Conservation (phyloP, 1,284 basidiomycete genomes). For the Cystobasidiaceae sp. region DNA sequence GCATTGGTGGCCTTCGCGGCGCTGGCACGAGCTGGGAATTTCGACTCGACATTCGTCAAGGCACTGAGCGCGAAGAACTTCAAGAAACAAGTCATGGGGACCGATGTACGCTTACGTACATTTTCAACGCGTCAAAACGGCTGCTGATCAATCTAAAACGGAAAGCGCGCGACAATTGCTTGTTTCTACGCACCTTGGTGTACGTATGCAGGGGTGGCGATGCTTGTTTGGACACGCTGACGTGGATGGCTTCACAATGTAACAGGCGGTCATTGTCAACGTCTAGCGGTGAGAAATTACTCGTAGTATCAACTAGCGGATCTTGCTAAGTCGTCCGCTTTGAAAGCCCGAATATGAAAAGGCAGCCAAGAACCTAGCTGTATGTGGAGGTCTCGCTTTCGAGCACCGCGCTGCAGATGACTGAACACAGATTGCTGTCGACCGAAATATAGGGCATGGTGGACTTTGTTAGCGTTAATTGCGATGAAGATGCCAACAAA, state of each 20-base stretch:
- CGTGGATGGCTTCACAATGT: not conserved
- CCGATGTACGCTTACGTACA: conserved; percentile 22
- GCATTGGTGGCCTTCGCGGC: conserved; percentile 1
- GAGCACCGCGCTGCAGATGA: not conserved
- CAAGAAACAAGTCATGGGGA: conserved; percentile 26
- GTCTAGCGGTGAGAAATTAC: not conserved
- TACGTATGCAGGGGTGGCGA: conserved; percentile 5
- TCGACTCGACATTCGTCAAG: conserved; percentile 28
- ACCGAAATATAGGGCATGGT: conserved; percentile 44
- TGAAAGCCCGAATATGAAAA: conserved; percentile 46
- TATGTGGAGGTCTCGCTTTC: not conserved
- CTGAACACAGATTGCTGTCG: not conserved
- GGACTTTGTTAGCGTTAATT: conserved; percentile 47
- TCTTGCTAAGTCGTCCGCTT: not conserved
- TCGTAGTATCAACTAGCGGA: conserved; percentile 41
- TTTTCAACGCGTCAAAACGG: no score
- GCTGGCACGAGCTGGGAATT: conserved; percentile 12
- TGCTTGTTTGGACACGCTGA: not conserved
- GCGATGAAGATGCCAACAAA: conserved; percentile 47
- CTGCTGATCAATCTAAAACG: no score
- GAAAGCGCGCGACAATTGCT: conserved; percentile 42
- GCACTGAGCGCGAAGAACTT: conserved; percentile 15
- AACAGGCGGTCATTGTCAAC: conserved; percentile 21
- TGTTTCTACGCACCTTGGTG: conserved; percentile 49
- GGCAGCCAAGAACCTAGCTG: conserved; percentile 44